Evolutionary conservation across 192 early-diverging fungal genomes (phyloP), one percentile per base, ranked within the genome.

Genomic region (Coemansia sp.): DNA sequence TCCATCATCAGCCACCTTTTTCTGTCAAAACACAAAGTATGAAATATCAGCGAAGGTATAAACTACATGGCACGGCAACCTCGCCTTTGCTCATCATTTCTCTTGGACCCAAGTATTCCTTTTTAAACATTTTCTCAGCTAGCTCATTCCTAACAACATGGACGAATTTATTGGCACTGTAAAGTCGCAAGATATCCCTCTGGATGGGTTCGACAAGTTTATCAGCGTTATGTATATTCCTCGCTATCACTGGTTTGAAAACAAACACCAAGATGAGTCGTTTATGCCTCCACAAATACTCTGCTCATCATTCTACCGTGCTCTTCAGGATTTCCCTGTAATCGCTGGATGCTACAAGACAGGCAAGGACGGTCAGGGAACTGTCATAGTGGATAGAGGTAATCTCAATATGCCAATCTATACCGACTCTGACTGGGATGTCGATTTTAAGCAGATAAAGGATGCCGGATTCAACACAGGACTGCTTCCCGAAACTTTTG

Each of bases 401-500:
- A 50, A 74, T 28, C 36, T 74, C 7, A 74, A 68, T 44, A 57
- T 68, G 57, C 65, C 65, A 29, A 45, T 56, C 37, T 74, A 64
- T 23, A 41, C 27, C 4, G 72, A 68, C 42, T 56, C 65, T 1
- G 15, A 44, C 29, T 54, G 52, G 15, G 29, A 17, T 54, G 19
- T 54, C 52, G 30, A 29, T 7, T 30, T 54, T n/a, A 54, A 30
- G 10, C 52, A 33, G 1, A 7, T 33, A 13, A 30, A 17, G 30
- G 52, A 54, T 31, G 20, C 17, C 4, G 27, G 7, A 17, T 54
- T 54, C 30, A 50, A 50, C 6, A 7, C 47, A 27, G 25, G 14
- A 1, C 6, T 30, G 29, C 52, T 54, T 17, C 29, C 52, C 3
- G 23, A 30, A 0, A 25, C 6, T 19, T 31, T 54, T 8, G 6